These are phyloP conservation scores for Chaetomium olivaceum DNA, from an alignment of 2,329 filamentous ascomycete genomes.

Conservation along the genomic window DNA sequence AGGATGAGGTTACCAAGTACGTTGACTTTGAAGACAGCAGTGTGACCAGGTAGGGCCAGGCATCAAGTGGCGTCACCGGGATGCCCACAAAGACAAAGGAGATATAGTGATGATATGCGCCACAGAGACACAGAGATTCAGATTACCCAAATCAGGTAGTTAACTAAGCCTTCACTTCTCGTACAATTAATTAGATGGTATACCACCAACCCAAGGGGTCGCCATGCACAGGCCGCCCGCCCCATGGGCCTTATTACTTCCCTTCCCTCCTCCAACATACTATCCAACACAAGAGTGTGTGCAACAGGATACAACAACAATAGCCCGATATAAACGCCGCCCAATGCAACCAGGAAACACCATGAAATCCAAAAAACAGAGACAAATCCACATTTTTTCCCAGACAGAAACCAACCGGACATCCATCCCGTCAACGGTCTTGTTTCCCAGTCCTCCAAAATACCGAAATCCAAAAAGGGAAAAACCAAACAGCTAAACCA, in stretches of 20 bases:
- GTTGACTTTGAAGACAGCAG: no score
- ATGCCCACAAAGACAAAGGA: neutral
- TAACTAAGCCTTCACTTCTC: slow-evolving; percentile 1
- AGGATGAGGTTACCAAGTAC: neutral
- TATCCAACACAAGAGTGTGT: neutral
- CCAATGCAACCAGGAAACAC: slow-evolving; percentile 26
- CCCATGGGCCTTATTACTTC: neutral
- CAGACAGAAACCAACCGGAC: slow-evolving; percentile 15
- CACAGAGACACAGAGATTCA: neutral
- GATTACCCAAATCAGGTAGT: neutral
- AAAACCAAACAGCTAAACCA: slow-evolving; percentile 36
- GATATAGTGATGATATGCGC: neutral
- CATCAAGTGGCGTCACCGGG: neutral
- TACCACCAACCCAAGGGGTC: neutral
- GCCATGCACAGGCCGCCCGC: neutral
- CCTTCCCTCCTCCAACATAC: neutral
- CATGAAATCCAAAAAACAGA: slow-evolving; percentile 3
- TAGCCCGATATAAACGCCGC: slow-evolving; percentile 22
- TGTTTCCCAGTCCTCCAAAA: neutral
- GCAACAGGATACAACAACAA: slow-evolving; percentile 1
- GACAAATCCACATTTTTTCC: slow-evolving; percentile 20
- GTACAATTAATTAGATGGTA: slow-evolving; percentile 6
- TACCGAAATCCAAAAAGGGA: slow-evolving; percentile 29
- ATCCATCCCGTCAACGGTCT: slow-evolving; percentile 15
- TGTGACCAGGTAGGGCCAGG: neutral